Evolutionary conservation across 2,329 filamentous ascomycete genomes (phyloP), one percentile per base, ranked within the genome.

Genomic region (Apiospora kogelbergensis): DNA sequence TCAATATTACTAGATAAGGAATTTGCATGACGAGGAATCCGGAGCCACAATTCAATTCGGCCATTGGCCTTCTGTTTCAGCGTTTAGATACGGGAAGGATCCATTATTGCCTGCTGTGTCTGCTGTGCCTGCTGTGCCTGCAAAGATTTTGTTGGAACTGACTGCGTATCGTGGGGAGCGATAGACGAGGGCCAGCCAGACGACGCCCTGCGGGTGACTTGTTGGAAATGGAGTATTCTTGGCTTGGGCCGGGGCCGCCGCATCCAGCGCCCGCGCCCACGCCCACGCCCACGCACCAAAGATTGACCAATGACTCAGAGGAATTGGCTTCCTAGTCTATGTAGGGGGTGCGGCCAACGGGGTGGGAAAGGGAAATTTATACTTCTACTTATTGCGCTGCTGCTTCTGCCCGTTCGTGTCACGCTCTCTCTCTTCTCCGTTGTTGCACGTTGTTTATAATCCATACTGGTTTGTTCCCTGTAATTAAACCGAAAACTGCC

Each of bases 221-320:
- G 53, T 17, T 48, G 41, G 15, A 10, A 6, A 40, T 40, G 37
- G 37, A 40, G 37, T 40, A 41, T 41, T 33, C 42, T 45, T 45
- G 42, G 17, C 48, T 33, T 57, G 53, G 53, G 53, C 30, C 30
- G 53, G 30, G 7, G 15, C 53, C 30, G 30, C 53, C 53, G 53
- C 53, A 24, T 13, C 45, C 44, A 45, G 46, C 48, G 33, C 53
- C n/a, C 22, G n/a, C 30, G 53, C 53, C 10, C 53, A 60, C 30
- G 53, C 53, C 10, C 53, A 60, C 48, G 33, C 53, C n/a, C 22
- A 37, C 30, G 53, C 53, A n/a, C 10, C 53, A 60, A 30, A 30
- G 53, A 60, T 60, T 37, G 53, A 60, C 53, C 53, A 60, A 60
- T 60, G 53, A 60, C 53, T 60, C 53, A 37, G 53, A 60, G 37